These are phyloP conservation scores for Eucalyptus shirleyi DNA, from an alignment of 345 rosid genomes.

Conservation along the genomic window DNA sequence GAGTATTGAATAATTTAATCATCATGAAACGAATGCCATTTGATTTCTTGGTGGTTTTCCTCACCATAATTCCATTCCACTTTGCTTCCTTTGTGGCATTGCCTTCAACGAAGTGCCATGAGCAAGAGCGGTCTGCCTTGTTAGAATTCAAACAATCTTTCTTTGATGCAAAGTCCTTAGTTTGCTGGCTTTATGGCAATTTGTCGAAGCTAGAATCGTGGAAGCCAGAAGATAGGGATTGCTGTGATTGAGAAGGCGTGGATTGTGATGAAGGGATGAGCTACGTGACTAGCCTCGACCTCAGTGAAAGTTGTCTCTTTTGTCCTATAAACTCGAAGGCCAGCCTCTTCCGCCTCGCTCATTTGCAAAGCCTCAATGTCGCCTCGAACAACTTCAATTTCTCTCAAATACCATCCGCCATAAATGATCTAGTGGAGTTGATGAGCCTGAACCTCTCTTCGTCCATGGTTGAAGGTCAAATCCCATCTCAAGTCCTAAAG, in stretches of 20 bases:
- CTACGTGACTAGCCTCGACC: background rate
- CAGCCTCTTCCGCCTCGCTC: conserved; percentile 1
- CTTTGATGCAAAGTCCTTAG: background rate
- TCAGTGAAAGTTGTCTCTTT: background rate
- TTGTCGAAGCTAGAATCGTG: background rate
- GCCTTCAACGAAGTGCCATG: background rate
- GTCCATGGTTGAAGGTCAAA: background rate
- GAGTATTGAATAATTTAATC: background rate
- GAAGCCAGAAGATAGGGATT: background rate
- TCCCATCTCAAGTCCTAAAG: background rate
- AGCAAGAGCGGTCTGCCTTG: background rate
- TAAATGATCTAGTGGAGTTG: background rate
- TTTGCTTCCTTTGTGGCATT: background rate
- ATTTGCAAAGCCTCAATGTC: conserved; percentile 1
- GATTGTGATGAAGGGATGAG: background rate
- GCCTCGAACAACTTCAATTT: background rate
- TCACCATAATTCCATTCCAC: background rate
- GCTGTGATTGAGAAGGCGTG: background rate
- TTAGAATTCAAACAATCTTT: background rate
- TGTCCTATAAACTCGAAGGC: background rate
- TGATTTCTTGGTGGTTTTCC: background rate
- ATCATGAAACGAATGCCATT: too few species aligned
- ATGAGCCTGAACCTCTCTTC: background rate
- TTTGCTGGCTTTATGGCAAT: background rate
- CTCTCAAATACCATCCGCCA: background rate